Percentiles rank a stretch among this genome's conserved stretches.
Conservation (phyloP, 495 filamentous ascomycete species). For the Glutinoglossum americanum region DNA sequence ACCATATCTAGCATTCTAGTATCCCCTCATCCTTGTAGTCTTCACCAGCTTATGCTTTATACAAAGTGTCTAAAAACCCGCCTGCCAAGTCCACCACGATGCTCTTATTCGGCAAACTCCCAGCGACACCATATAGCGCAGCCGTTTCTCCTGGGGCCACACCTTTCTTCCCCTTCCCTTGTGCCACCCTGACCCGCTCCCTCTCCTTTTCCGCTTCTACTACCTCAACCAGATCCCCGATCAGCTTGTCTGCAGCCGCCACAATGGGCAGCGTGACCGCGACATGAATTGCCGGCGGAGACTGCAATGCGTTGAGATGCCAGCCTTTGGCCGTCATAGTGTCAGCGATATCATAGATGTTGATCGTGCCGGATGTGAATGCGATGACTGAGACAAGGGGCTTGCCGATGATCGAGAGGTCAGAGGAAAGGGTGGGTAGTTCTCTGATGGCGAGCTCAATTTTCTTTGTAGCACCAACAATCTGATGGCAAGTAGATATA, state of each 20-base stretch:
- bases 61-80: constrained; percentile 87
- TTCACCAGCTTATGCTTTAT: constrained; percentile 52
- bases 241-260: constrained; percentile 52
- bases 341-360: constrained; percentile 78
- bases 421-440: constrained; percentile 37
- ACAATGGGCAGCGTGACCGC: constrained; percentile 86
- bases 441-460: constrained; percentile 56
- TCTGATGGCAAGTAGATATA: constrained; percentile 58
- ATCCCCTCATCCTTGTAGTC: background rate
- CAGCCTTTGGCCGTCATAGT: constrained; percentile 64
- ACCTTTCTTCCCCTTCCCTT: constrained; percentile 52
- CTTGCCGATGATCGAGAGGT: constrained; percentile 62
- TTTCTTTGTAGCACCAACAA: constrained; percentile 70
- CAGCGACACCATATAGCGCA: constrained; percentile 86
- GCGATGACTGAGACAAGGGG: constrained; percentile 82
- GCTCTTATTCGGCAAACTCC: constrained; percentile 84
- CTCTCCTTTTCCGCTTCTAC: constrained; percentile 54
- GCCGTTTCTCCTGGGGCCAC: constrained; percentile 49
- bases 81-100: constrained; percentile 76
- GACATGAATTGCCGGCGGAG: constrained; percentile 83
- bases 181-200: constrained; percentile 39
- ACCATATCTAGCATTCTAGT: no score
- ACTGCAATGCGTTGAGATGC: constrained; percentile 90
- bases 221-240: constrained; percentile 53
- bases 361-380: constrained; percentile 54